phyloP scores from a whole-genome alignment of 768 basidiomycete species.

The Cystofilobasidium capitatum region DNA sequence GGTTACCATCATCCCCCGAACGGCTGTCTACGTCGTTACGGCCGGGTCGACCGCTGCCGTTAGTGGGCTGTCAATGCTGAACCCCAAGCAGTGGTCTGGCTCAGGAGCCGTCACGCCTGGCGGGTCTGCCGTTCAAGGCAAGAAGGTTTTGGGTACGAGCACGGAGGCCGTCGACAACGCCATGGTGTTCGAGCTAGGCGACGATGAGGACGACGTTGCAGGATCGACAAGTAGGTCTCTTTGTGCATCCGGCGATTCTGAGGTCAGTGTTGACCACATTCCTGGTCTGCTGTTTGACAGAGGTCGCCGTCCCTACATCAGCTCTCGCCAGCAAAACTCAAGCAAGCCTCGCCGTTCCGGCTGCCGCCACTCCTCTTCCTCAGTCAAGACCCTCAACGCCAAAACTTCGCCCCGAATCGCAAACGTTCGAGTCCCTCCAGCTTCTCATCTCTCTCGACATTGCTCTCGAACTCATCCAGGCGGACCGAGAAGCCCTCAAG shows the following conservation, averaged over 20 bases:
- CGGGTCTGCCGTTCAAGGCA: not conserved
- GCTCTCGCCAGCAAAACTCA: conserved; percentile 4
- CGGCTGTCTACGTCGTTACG: conserved; percentile 48
- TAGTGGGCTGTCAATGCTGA: conserved; percentile 78
- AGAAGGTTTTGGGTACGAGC: not conserved
- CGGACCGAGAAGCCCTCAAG: conserved; percentile 81
- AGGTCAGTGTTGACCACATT: not conserved
- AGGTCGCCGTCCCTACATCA: conserved; percentile 9
- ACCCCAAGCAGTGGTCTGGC: conserved; percentile 70
- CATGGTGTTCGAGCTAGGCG: conserved; percentile 28
- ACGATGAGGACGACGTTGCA: conserved; percentile 27
- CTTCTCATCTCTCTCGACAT: conserved; percentile 83
- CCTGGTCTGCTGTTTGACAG: not conserved
- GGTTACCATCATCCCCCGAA: conserved; percentile 88
- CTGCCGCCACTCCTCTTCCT: conserved; percentile 24
- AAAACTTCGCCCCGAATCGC: conserved; percentile 5
- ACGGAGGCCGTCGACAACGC: conserved; percentile 18
- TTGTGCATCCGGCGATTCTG: not conserved
- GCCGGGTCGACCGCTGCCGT: conserved; percentile 68
- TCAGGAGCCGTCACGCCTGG: conserved; percentile 9
- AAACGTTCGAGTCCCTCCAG: conserved; percentile 55
- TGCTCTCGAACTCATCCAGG: conserved; percentile 83
- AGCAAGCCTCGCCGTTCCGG: conserved; percentile 18
- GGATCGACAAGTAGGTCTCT: conserved; percentile 9
- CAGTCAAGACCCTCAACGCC: conserved; percentile 9